These are phyloP conservation scores for Bolboschoenus planiculmis DNA, from an alignment of 176 grass and related monocot genomes.

Conservation along the genomic window DNA sequence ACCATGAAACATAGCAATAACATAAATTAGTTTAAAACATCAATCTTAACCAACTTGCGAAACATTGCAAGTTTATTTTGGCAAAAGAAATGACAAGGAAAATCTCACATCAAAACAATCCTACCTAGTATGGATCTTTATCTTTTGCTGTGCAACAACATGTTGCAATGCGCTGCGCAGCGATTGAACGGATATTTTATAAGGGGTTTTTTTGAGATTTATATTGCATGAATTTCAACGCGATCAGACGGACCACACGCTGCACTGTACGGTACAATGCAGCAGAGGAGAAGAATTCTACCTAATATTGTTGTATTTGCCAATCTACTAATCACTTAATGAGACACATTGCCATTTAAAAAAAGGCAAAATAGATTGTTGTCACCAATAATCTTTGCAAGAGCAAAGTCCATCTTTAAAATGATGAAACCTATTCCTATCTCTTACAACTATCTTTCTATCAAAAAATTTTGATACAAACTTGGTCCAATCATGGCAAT, in stretches of 20 bases:
- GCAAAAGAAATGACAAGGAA: neutral
- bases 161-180: too few species aligned
- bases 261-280: too few species aligned
- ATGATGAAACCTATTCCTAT: constrained; percentile 84
- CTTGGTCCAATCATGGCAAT: constrained; percentile 68
- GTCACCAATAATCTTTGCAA: constrained; percentile 69
- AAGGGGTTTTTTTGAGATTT: too few species aligned
- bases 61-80: neutral
- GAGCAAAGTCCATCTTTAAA: constrained; percentile 73
- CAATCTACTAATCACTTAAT: neutral
- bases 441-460: constrained; percentile 71
- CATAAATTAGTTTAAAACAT: neutral
- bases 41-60: neutral
- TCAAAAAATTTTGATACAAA: constrained; percentile 55
- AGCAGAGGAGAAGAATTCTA: too few species aligned
- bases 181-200: too few species aligned
- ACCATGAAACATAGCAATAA: neutral
- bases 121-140: too few species aligned
- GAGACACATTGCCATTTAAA: neutral
- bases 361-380: neutral
- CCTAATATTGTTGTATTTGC: neutral
- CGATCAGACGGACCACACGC: too few species aligned
- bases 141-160: too few species aligned
- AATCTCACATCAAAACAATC: too few species aligned
- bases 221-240: too few species aligned